Conservation (phyloP, 163 green algal species). For the Chloromonas sp. region DNA sequence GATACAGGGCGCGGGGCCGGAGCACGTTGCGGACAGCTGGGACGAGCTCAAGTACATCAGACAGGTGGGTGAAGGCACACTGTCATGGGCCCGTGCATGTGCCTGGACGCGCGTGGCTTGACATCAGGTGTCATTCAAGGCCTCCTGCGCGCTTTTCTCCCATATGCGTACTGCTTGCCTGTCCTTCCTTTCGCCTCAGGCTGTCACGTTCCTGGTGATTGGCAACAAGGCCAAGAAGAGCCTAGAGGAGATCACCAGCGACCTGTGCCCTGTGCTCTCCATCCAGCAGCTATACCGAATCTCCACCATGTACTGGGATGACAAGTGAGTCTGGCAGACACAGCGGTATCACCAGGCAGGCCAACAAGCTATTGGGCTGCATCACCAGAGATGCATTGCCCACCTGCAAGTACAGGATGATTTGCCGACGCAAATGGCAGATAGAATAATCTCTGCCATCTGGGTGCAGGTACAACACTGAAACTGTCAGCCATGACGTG, state of each 20-base stretch:
- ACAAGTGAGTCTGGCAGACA: slow-evolving; percentile 49
- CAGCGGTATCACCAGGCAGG: no score
- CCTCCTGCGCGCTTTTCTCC: no score
- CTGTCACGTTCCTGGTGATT: slow-evolving; percentile 89
- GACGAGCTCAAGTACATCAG: slow-evolving; percentile 94
- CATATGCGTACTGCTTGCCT: no score
- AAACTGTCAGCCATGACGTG: slow-evolving; percentile 75
- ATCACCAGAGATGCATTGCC: no score
- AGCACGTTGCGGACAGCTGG: slow-evolving; percentile 85
- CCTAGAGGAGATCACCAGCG: slow-evolving; percentile 91
- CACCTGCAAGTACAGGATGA: no score
- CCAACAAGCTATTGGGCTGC: no score
- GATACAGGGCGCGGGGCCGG: slow-evolving; percentile 60
- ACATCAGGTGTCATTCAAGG: neutral
- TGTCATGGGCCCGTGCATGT: neutral
- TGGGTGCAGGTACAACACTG: slow-evolving; percentile 72
- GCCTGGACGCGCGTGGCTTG: neutral
- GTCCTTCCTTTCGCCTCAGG: slow-evolving; percentile 29
- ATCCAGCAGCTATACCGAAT: slow-evolving; percentile 99
- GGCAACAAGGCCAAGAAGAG: slow-evolving; percentile 96
- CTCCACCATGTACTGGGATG: slow-evolving; percentile 99
- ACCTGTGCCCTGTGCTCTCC: slow-evolving; percentile 90
- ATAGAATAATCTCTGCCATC: neutral
- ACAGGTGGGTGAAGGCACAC: slow-evolving; percentile 46
- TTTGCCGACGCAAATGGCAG: no score